Conservation (phyloP, 305 asterid genomes). For the Solanum aculeatissimum region DNA sequence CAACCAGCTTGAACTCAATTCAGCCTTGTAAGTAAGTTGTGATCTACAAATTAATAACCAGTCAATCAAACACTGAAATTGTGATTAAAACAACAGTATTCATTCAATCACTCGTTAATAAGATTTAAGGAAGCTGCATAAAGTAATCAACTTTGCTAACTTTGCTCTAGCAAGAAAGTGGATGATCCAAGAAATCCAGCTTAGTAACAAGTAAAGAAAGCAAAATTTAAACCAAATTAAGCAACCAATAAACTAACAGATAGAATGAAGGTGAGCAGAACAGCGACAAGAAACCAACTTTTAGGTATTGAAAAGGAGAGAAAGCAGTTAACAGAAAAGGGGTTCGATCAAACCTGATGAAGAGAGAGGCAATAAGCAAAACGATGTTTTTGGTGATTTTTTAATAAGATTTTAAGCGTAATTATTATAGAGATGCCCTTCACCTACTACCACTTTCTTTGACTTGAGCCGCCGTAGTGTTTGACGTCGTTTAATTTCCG, state of each 20-base stretch:
- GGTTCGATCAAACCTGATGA: not conserved
- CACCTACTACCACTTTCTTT: not conserved
- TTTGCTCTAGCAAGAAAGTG: not conserved
- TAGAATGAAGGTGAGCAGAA: not conserved
- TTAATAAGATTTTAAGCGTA: not conserved
- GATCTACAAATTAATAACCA: not conserved
- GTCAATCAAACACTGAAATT: not conserved
- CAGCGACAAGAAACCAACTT: not conserved
- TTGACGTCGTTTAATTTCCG: not conserved
- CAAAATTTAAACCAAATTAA: not conserved
- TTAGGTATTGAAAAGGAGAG: not conserved
- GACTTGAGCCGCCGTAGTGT: not conserved
- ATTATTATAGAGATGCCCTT: not conserved
- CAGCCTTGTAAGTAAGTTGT: not conserved
- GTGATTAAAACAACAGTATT: not conserved
- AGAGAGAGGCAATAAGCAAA: not conserved
- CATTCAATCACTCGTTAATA: not conserved
- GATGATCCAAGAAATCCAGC: not conserved
- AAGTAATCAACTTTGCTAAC: not conserved
- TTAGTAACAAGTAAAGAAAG: not conserved
- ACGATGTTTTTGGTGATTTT: not conserved
- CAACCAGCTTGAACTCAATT: not conserved
- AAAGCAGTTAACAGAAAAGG: not conserved
- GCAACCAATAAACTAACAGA: not conserved
- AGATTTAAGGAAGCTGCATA: not conserved